These are phyloP conservation scores for Hippophae rhamnoides DNA, from an alignment of 306 rosid species.

Conservation along the genomic window DNA sequence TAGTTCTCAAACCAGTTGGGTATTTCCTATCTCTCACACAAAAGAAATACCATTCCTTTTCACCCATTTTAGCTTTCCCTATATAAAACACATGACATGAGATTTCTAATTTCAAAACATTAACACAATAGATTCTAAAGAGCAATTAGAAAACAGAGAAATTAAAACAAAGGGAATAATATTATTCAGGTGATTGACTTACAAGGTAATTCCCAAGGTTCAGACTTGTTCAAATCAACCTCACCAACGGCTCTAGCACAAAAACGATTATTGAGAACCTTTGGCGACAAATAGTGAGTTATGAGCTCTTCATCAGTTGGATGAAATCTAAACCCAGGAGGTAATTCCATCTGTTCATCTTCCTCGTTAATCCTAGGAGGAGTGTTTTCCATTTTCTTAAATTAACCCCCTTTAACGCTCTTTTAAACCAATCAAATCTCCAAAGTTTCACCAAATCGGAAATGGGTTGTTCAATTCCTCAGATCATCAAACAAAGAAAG, in stretches of 20 bases:
- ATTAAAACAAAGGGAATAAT: neutral
- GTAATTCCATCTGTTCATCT: slow-evolving; percentile 58
- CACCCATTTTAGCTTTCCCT: slow-evolving; percentile 98
- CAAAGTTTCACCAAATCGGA: neutral
- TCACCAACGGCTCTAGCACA: slow-evolving; percentile 76
- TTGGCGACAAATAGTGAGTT: slow-evolving; percentile 58
- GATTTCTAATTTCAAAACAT: neutral
- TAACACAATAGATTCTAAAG: neutral
- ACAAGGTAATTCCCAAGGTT: slow-evolving; percentile 99
- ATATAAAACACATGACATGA: neutral
- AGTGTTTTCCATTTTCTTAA: slow-evolving; percentile 40
- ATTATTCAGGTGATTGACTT: slow-evolving; percentile 13
- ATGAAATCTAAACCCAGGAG: slow-evolving; percentile 87
- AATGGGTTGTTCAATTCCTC: neutral
- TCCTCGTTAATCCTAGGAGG: slow-evolving; percentile 16
- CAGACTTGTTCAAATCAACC: slow-evolving; percentile 87
- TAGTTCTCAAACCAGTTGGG: slow-evolving; percentile 92
- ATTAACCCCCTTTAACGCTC: slow-evolving; percentile 11
- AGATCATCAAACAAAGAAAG: too few relatives aligned
- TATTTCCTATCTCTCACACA: slow-evolving; percentile 89
- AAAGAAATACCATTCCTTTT: slow-evolving; percentile 91
- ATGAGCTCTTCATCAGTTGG: slow-evolving; percentile 99
- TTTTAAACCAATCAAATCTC: neutral
- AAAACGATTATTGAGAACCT: slow-evolving; percentile 47
- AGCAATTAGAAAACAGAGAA: neutral